These are phyloP conservation scores for Populus euphratica DNA, from an alignment of 345 rosid species.

Conservation along the genomic window DNA sequence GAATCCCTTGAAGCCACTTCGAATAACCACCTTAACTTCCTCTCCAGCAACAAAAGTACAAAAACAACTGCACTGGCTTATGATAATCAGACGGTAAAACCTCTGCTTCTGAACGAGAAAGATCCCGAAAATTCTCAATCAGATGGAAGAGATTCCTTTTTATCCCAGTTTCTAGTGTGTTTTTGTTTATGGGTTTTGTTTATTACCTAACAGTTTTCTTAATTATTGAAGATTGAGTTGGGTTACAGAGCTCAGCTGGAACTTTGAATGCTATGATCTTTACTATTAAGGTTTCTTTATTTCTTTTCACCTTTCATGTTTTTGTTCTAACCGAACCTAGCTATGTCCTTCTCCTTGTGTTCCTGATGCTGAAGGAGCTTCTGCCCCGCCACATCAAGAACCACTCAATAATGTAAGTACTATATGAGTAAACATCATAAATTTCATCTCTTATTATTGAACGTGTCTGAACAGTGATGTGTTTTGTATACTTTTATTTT, in stretches of 20 bases:
- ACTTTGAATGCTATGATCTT: slow-evolving; percentile 43
- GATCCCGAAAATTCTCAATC: slow-evolving; percentile 23
- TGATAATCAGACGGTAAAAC: not conserved
- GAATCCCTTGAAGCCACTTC: not conserved
- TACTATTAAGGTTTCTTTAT: slow-evolving; percentile 43
- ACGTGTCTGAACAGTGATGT: not conserved
- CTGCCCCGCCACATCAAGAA: slow-evolving; percentile 26
- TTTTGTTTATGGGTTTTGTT: slow-evolving; percentile 43
- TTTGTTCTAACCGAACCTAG: slow-evolving; percentile 60
- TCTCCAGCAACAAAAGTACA: not conserved
- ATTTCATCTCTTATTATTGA: not conserved
- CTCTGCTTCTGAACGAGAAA: not conserved
- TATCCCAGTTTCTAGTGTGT: slow-evolving; percentile 47
- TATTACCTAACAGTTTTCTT: slow-evolving; percentile 52
- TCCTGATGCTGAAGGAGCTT: slow-evolving; percentile 56
- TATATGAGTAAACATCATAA: not conserved
- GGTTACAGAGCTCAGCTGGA: slow-evolving; percentile 56
- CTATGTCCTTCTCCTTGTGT: slow-evolving; percentile 44
- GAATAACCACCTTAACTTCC: not conserved
- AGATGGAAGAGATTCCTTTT: slow-evolving; percentile 47
- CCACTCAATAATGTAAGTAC: slow-evolving; percentile 27
- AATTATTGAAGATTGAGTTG: slow-evolving; percentile 51
- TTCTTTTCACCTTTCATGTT: slow-evolving; percentile 39
- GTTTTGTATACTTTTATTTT: not conserved
- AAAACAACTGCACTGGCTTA: not conserved